These are phyloP conservation scores for Tetrapisispora pingtungensis DNA, from an alignment of 805 yeast species.

Conservation along the genomic window DNA sequence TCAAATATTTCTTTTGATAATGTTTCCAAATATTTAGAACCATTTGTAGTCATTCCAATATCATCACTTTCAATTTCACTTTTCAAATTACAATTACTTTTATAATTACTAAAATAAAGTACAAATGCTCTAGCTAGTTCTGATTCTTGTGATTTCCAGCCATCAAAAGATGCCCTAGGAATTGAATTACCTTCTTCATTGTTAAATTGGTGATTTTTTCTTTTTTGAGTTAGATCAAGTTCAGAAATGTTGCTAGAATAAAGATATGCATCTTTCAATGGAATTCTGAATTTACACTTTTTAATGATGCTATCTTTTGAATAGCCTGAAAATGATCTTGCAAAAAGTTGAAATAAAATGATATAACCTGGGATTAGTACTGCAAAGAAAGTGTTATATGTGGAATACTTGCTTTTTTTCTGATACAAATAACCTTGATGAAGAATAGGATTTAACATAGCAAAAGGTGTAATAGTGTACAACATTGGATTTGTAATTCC, in stretches of 20 bases:
- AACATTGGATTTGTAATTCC: slow-evolving; percentile 44
- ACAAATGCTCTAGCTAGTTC: slow-evolving; percentile 71
- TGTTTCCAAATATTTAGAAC: neutral
- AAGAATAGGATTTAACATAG: slow-evolving; percentile 51
- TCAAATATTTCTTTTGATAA: slow-evolving; percentile 3
- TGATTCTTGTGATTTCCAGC: slow-evolving; percentile 75
- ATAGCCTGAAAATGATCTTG: slow-evolving; percentile 38
- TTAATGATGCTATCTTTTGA: slow-evolving; percentile 41
- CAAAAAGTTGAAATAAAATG: slow-evolving; percentile 43
- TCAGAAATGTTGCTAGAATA: slow-evolving; percentile 60
- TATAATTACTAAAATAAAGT: slow-evolving; percentile 51
- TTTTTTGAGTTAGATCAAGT: slow-evolving; percentile 42
- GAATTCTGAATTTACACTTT: slow-evolving; percentile 46
- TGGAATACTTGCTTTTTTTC: slow-evolving; percentile 58
- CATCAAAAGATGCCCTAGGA: slow-evolving; percentile 72
- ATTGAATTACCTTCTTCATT: slow-evolving; percentile 47
- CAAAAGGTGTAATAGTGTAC: slow-evolving; percentile 46
- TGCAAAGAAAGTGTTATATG: slow-evolving; percentile 51
- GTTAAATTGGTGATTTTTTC: slow-evolving; percentile 35
- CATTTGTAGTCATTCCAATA: no score
- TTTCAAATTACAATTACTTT: no score
- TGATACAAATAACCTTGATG: slow-evolving; percentile 59
- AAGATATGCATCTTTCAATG: slow-evolving; percentile 59
- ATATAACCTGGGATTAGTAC: slow-evolving; percentile 64
- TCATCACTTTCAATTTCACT: no score